Evolutionary conservation across 2,329 filamentous ascomycete genomes (phyloP), one percentile per base, ranked within the genome.

Genomic region (Sphaerulina populicola): DNA sequence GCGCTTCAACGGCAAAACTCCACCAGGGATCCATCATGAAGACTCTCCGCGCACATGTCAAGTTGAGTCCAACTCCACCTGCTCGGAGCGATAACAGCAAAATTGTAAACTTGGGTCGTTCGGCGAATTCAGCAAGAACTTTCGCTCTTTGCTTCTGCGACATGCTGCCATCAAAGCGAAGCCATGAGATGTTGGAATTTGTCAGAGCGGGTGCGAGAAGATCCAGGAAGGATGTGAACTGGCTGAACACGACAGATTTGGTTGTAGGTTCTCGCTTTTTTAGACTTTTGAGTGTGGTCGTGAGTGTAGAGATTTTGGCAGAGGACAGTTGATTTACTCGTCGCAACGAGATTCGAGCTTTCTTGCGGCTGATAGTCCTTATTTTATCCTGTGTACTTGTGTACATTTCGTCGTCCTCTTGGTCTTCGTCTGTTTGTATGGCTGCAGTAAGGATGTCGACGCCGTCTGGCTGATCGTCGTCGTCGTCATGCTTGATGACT

Each of bases 21-120:
- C 93, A 98, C 93, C 93, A 98, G 0, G 93, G 93, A 69, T 98
- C 93, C 93, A 98, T 97, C 86, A 98, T 94, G 72, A 85, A 98
- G 4, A 98, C 94, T 48, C 87, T 77, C 57, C 84, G 88, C 5
- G 93, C 93, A 59, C 83, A 83, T 0, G 91, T 97, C 55, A 98
- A 71, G 65, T 98, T 98, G 39, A 98, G 75, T 0, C 93, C 93
- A 0, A 98, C 93, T 21, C 93, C 94, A 4, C 94, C 93, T 0
- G 94, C 93, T 15, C 88, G 79, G 50, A 98, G 74, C 61, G 85
- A 91, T 46, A 98, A 79, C 1, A 98, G 75, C 3, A 98, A 73
- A 1, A 98, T 80, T 2, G 79, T 79, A 21, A 88, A 87, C 44
- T 77, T 80, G 1, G 56, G 63, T 51, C 36, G 69, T 0, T 74